Evolutionary conservation across 495 filamentous ascomycete species (phyloP).

Genomic region (Penicillium argentinense): DNA sequence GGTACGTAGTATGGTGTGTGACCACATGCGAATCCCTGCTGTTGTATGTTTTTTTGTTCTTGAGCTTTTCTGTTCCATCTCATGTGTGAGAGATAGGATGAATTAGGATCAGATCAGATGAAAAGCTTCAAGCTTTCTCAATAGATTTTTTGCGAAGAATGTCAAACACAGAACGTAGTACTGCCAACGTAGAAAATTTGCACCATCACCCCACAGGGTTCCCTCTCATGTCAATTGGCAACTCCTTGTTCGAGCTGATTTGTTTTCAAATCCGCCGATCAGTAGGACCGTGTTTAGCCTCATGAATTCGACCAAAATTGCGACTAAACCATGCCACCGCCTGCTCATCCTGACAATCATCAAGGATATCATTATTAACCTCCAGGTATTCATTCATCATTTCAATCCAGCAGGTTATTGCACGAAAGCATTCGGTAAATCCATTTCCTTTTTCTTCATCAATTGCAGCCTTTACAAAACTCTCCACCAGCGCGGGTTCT

Average conservation of each 20-base stretch:
- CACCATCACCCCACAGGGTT: too few relatives aligned
- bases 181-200: too few relatives aligned
- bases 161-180: too few relatives aligned
- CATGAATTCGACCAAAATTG: slow-evolving; percentile 16
- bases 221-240: slow-evolving; percentile 14
- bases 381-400: slow-evolving; percentile 23
- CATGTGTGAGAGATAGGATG: too few relatives aligned
- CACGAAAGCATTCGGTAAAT: slow-evolving; percentile 8
- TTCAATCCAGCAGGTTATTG: slow-evolving; percentile 13
- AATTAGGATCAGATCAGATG: too few relatives aligned
- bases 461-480: slow-evolving; percentile 18
- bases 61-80: too few relatives aligned
- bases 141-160: too few relatives aligned
- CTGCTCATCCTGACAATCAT: slow-evolving; percentile 12
- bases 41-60: too few relatives aligned
- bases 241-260: slow-evolving; percentile 14
- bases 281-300: slow-evolving; percentile 6
- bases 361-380: slow-evolving; percentile 21
- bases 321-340: slow-evolving; percentile 14
- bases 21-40: too few relatives aligned
- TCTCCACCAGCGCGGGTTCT: slow-evolving; percentile 19
- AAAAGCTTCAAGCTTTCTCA: too few relatives aligned
- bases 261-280: slow-evolving; percentile 15
- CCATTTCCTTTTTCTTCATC: slow-evolving; percentile 11
- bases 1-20: too few relatives aligned